phyloP scores from a whole-genome alignment of 2,329 filamentous ascomycete species.

The Aureobasidium sp. region DNA sequence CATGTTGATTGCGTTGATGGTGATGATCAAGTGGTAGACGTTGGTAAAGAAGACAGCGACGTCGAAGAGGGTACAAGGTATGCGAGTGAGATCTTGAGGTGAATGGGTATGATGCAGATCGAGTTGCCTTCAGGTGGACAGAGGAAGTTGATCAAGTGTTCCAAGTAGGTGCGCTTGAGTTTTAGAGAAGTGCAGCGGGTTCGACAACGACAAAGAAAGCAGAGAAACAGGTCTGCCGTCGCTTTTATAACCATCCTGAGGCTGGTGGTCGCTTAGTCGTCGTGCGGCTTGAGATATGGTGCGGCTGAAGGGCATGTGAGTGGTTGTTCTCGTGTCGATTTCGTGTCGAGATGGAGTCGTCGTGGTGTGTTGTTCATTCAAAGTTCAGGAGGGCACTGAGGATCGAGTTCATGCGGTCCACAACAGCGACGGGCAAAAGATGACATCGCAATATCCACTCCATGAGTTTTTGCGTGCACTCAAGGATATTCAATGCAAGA shows the following conservation, averaged over 20 bases:
- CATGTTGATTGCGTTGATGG: neutral
- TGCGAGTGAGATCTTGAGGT: neutral
- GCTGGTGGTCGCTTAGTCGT: neutral
- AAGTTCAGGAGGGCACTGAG: neutral
- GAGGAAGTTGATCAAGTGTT: neutral
- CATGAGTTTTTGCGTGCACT: neutral
- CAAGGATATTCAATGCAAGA: neutral
- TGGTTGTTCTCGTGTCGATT: neutral
- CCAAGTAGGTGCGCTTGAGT: neutral
- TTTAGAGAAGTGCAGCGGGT: neutral
- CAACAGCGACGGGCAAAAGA: neutral
- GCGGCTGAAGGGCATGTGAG: neutral
- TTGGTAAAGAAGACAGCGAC: neutral
- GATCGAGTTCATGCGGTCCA: neutral
- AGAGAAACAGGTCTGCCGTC: neutral
- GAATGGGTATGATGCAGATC: neutral
- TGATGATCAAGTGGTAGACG: neutral
- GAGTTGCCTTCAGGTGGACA: neutral
- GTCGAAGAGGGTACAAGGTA: neutral
- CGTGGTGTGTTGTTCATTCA: neutral
- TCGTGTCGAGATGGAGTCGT: neutral
- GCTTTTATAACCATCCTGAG: neutral
- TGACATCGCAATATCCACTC: neutral
- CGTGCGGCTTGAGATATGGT: neutral
- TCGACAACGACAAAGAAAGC: no score